Conservation (phyloP, 2,329 filamentous ascomycete species). For the Hypoxylon sp. region DNA sequence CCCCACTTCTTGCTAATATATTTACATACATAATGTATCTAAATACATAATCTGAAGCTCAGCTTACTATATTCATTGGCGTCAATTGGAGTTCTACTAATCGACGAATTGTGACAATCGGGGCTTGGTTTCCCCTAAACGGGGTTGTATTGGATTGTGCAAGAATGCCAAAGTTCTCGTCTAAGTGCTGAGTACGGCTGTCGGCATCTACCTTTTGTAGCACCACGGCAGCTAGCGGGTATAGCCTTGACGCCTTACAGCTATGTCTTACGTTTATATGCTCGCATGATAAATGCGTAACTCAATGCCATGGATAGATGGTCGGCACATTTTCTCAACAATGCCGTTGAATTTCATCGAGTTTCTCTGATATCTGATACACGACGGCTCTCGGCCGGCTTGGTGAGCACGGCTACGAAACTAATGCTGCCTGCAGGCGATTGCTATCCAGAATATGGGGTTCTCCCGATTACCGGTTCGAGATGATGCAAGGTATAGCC, state of each 20-base stretch:
- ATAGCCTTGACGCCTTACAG: constrained; percentile 8
- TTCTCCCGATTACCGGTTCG: constrained; percentile 45
- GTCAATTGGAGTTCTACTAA: background rate
- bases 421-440: constrained; percentile 13
- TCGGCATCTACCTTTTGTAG: constrained; percentile 22
- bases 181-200: constrained; percentile 31
- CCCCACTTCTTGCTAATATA: constrained; percentile 22
- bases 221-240: constrained; percentile 16
- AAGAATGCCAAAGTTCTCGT: constrained; percentile 6
- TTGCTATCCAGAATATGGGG: constrained; percentile 37
- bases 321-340: constrained; percentile 9
- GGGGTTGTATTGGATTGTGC: background rate
- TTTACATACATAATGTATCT: too few species aligned
- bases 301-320: constrained; percentile 1
- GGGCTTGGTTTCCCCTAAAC: background rate
- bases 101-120: constrained; percentile 5
- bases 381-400: constrained; percentile 43
- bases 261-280: background rate
- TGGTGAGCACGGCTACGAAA: constrained; percentile 39
- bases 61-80: constrained; percentile 9
- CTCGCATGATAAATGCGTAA: background rate
- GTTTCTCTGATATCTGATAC: constrained; percentile 1
- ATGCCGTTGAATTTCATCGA: background rate
- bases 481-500: constrained; percentile 41
- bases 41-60: constrained; percentile 8